A percentile compares a stretch with the other conserved stretches of the same genome.
Conservation (phyloP, 164 flowering plant genomes). For the Liriodendron chinense region DNA sequence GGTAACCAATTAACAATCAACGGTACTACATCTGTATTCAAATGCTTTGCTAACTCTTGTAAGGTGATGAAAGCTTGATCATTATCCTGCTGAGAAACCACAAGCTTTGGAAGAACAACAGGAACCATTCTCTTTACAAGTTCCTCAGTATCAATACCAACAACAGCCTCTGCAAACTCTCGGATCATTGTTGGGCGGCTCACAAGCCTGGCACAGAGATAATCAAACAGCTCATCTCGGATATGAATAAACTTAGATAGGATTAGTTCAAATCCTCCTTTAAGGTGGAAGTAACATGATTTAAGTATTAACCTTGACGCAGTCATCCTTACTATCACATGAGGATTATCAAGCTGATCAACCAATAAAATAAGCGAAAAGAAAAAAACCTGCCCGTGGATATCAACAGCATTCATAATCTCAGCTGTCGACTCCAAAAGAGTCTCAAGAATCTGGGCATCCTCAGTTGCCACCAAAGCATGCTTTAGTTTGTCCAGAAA, state of each 20-base stretch:
- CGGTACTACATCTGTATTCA: constrained; percentile 70
- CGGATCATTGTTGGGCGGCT: constrained; percentile 61
- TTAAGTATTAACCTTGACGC: constrained; percentile 68
- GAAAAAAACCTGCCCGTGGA: constrained; percentile 58
- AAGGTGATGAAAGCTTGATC: constrained; percentile 52
- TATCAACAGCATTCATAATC: constrained; percentile 73
- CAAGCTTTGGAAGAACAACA: constrained; percentile 90
- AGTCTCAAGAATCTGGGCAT: constrained; percentile 65
- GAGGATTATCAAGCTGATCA: constrained; percentile 83
- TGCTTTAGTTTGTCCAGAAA: constrained; percentile 65
- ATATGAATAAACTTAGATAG: constrained; percentile 58
- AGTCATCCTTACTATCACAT: constrained; percentile 60
- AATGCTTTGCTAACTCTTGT: constrained; percentile 63
- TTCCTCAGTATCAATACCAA: constrained; percentile 62
- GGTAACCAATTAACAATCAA: constrained; percentile 82
- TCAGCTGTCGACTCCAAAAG: constrained; percentile 72
- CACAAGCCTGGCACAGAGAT: constrained; percentile 58
- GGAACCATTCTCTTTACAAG: constrained; percentile 85
- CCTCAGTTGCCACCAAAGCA: constrained; percentile 61
- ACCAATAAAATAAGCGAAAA: constrained; percentile 70
- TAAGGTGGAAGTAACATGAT: constrained; percentile 65
- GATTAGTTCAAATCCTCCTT: constrained; percentile 64
- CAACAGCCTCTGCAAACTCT: constrained; percentile 92
- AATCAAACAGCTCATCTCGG: constrained; percentile 74
- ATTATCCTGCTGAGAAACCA: constrained; percentile 62